These are phyloP conservation scores for Paramecium caudatum DNA, from an alignment of 73 alveolate species.

Conservation along the genomic window DNA sequence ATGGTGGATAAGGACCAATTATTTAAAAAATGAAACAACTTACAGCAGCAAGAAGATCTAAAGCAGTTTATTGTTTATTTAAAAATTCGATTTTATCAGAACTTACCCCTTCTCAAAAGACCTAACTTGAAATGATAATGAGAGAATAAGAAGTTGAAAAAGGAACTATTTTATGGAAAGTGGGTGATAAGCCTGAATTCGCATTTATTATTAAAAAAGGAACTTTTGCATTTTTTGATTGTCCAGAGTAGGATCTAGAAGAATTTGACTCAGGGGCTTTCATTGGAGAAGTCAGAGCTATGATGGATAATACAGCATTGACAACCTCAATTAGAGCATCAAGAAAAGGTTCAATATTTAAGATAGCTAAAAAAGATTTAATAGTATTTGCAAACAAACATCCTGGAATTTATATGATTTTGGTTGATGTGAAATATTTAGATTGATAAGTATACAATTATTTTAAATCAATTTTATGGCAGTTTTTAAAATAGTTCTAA, in stretches of 20 bases:
- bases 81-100: slow-evolving; percentile 66
- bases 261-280: slow-evolving; percentile 76
- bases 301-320: slow-evolving; percentile 60
- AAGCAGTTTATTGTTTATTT: slow-evolving; percentile 67
- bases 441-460: slow-evolving; percentile 52
- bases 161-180: slow-evolving; percentile 74
- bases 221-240: slow-evolving; percentile 72
- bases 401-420: slow-evolving; percentile 72
- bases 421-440: slow-evolving; percentile 62
- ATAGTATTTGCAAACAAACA: slow-evolving; percentile 64
- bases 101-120: slow-evolving; percentile 67
- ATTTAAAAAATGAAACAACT: slow-evolving; percentile 66
- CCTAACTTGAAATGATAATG: slow-evolving; percentile 73
- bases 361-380: slow-evolving; percentile 65
- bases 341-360: slow-evolving; percentile 69
- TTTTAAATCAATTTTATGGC: background rate
- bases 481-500: background rate
- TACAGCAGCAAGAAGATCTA: slow-evolving; percentile 73
- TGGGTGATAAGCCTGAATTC: slow-evolving; percentile 73
- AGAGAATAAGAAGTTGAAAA: slow-evolving; percentile 75
- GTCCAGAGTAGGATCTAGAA: slow-evolving; percentile 74
- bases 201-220: slow-evolving; percentile 76
- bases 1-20: slow-evolving; percentile 76
- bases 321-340: slow-evolving; percentile 74
- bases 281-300: slow-evolving; percentile 69